Conservation (phyloP, 768 basidiomycete genomes). For the Serendipita vermifera region DNA sequence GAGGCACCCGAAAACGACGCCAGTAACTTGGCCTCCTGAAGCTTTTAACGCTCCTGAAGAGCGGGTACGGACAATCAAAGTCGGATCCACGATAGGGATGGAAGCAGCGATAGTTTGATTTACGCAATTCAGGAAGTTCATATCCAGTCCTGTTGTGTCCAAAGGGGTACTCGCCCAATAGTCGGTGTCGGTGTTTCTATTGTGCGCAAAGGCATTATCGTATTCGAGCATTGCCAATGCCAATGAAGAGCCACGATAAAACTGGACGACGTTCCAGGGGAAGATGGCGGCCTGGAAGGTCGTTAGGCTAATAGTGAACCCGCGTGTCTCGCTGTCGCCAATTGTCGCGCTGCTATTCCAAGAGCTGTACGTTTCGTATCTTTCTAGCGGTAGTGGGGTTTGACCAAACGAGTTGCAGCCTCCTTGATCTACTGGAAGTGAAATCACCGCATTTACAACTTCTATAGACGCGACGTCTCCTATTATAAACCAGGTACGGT, state of each 20-base stretch:
- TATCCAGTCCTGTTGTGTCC: neutral
- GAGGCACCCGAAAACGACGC: neutral
- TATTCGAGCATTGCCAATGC: neutral
- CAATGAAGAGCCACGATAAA: neutral
- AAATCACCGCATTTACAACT: neutral
- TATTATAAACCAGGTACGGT: neutral
- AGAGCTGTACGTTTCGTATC: neutral
- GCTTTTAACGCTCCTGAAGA: no score
- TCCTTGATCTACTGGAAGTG: neutral
- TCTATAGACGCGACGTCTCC: neutral
- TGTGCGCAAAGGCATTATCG: neutral
- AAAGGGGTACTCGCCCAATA: neutral
- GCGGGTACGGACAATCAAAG: neutral
- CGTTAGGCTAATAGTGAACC: no score
- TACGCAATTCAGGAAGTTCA: neutral
- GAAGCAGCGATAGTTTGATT: neutral
- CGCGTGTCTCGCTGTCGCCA: neutral
- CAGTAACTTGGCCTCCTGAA: neutral
- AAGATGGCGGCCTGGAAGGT: neutral
- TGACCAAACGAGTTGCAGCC: neutral
- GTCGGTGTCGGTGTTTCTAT: neutral
- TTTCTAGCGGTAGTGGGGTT: neutral
- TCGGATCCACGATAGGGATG: conserved; percentile 4
- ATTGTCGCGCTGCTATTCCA: neutral
- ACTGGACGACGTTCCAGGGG: conserved; percentile 5